phyloP scores from a whole-genome alignment of 768 basidiomycete genomes.

The Boletales sp. region DNA sequence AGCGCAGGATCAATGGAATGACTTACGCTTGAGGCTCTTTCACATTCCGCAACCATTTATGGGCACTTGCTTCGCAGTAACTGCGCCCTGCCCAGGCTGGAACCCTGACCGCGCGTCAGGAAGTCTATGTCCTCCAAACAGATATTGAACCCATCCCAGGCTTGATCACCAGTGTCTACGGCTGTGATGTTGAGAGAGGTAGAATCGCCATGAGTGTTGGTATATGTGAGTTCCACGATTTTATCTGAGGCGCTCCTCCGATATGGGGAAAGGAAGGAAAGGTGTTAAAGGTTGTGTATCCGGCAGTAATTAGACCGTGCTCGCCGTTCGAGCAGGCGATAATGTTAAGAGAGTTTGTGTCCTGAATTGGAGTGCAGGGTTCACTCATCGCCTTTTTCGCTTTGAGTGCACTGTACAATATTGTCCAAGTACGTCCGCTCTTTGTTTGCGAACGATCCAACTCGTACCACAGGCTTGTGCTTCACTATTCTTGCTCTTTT shows the following conservation, averaged over 20 bases:
- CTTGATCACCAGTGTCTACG: conserved; percentile 41
- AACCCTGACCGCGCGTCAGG: conserved; percentile 31
- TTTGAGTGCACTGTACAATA: conserved; percentile 84
- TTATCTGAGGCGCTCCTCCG: conserved; percentile 51
- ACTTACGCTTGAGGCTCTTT: background rate
- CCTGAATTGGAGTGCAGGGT: conserved; percentile 46
- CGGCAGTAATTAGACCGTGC: conserved; percentile 45
- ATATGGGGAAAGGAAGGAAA: conserved; percentile 60
- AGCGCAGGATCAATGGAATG: background rate
- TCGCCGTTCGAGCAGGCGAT: conserved; percentile 52
- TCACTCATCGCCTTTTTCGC: conserved; percentile 89
- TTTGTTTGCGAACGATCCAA: conserved; percentile 89
- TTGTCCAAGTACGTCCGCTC: conserved; percentile 77
- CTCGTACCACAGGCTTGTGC: conserved; percentile 72
- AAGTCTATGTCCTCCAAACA: conserved; percentile 34
- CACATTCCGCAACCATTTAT: conserved; percentile 10
- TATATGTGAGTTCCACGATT: conserved; percentile 49
- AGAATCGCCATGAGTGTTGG: conserved; percentile 20
- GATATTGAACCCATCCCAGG: conserved; percentile 32
- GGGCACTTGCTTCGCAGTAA: conserved; percentile 19
- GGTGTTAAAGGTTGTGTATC: conserved; percentile 46
- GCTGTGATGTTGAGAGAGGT: conserved; percentile 47
- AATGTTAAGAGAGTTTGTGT: conserved; percentile 33
- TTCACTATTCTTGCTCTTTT: background rate
- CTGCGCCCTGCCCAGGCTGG: conserved; percentile 21